phyloP scores from a whole-genome alignment of 2,329 filamentous ascomycete genomes.

The Trichoderma sp. region DNA sequence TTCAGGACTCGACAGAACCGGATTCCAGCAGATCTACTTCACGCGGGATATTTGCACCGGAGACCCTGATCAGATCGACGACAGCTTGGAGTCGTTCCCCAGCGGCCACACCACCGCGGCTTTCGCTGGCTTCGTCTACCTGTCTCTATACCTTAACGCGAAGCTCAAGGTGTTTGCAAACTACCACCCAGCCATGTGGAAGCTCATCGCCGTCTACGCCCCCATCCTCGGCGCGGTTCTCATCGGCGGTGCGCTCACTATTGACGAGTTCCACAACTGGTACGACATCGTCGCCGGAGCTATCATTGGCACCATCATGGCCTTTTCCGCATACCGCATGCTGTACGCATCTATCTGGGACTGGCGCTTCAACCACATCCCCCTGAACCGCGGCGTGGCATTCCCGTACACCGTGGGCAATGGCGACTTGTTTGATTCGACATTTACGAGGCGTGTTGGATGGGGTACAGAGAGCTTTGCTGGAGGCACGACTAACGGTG shows the following conservation, averaged over 20 bases:
- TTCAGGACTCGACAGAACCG: constrained; percentile 49
- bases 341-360: constrained; percentile 69
- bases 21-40: constrained; percentile 65
- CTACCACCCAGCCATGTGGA: constrained; percentile 75
- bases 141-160: constrained; percentile 74
- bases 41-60: constrained; percentile 71
- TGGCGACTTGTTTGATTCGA: constrained; percentile 52
- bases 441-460: constrained; percentile 61
- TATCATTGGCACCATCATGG: constrained; percentile 64
- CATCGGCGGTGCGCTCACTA: constrained; percentile 69
- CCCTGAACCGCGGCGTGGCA: constrained; percentile 58
- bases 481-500: neutral
- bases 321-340: constrained; percentile 67
- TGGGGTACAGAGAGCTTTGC: constrained; percentile 48
- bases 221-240: constrained; percentile 68
- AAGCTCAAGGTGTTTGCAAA: constrained; percentile 76
- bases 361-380: constrained; percentile 66
- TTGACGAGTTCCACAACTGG: constrained; percentile 75
- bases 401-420: constrained; percentile 52
- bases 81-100: constrained; percentile 70
- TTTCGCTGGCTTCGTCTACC: constrained; percentile 69
- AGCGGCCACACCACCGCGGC: constrained; percentile 74
- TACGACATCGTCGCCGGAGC: constrained; percentile 71
- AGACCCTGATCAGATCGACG: constrained; percentile 63
- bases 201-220: constrained; percentile 63